A percentile compares a stretch with the other conserved stretches of the same genome.
These are phyloP conservation scores for Coniella lustricola DNA, from an alignment of 2,329 filamentous ascomycete species.

Conservation along the genomic window DNA sequence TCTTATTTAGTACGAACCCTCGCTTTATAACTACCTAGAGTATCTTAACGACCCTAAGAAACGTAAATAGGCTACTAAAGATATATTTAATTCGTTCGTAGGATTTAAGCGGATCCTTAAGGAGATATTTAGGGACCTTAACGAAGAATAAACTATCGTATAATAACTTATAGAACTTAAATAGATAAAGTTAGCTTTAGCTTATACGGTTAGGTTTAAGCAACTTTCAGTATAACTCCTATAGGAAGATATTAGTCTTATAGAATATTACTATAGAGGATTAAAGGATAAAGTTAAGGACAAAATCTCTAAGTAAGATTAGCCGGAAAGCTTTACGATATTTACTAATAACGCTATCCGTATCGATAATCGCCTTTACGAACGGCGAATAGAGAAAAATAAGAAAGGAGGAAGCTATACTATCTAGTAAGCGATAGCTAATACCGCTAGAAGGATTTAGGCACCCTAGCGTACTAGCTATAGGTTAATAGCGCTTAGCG, in stretches of 20 bases:
- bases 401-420: neutral
- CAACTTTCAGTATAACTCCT: neutral
- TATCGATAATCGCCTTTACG: neutral
- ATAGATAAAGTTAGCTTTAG: neutral
- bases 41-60: neutral
- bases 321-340: no score
- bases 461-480: no score
- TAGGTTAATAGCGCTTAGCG: no score
- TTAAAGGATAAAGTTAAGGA: neutral
- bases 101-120: neutral
- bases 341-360: neutral
- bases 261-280: neutral
- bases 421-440: neutral
- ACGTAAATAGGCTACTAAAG: no score
- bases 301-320: neutral
- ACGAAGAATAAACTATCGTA: neutral
- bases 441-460: no score
- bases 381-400: neutral
- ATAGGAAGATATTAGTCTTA: no score
- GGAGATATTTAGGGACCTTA: neutral
- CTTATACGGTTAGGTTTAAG: neutral
- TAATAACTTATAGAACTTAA: neutral
- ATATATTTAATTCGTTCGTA: neutral
- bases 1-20: neutral
- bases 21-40: neutral